A percentile compares a stretch with the other conserved stretches of the same genome.
These are phyloP conservation scores for Aspergillus brasiliensis DNA, from an alignment of 2,329 filamentous ascomycete species.

Conservation along the genomic window DNA sequence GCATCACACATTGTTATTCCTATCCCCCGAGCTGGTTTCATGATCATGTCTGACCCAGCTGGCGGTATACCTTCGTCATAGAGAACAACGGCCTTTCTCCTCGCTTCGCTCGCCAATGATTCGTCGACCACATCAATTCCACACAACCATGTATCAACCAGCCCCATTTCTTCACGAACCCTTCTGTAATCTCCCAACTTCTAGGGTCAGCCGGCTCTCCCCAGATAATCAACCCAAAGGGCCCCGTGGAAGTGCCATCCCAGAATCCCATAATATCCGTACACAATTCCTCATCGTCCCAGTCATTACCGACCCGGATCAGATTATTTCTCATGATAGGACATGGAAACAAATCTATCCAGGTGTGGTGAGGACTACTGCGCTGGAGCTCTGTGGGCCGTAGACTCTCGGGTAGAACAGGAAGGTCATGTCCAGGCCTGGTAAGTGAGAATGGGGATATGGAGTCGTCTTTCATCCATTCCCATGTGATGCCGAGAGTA, in stretches of 20 bases:
- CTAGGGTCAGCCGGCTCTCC: constrained; percentile 43
- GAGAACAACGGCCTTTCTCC: constrained; percentile 1
- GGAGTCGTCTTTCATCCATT: constrained; percentile 25
- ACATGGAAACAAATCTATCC: constrained; percentile 31
- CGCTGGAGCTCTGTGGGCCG: constrained; percentile 43
- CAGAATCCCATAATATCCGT: constrained; percentile 35
- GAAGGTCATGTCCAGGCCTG: not conserved
- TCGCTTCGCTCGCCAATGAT: constrained; percentile 8
- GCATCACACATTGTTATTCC: no score
- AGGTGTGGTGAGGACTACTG: constrained; percentile 42
- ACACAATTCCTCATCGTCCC: constrained; percentile 40
- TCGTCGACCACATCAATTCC: constrained; percentile 9
- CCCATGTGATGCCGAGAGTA: not conserved
- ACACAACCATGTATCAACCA: constrained; percentile 5
- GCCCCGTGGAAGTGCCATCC: constrained; percentile 16
- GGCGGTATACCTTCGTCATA: no score
- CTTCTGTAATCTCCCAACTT: constrained; percentile 49
- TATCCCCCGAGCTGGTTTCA: no score
- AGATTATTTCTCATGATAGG: constrained; percentile 43
- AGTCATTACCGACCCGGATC: constrained; percentile 28
- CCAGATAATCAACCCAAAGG: constrained; percentile 45
- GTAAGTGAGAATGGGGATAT: constrained; percentile 24
- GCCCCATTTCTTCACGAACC: constrained; percentile 48
- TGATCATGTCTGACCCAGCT: no score
- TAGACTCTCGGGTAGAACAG: constrained; percentile 26